Evolutionary conservation across 2,329 filamentous ascomycete genomes (phyloP).

Genomic region (Fusarium papillatum): DNA sequence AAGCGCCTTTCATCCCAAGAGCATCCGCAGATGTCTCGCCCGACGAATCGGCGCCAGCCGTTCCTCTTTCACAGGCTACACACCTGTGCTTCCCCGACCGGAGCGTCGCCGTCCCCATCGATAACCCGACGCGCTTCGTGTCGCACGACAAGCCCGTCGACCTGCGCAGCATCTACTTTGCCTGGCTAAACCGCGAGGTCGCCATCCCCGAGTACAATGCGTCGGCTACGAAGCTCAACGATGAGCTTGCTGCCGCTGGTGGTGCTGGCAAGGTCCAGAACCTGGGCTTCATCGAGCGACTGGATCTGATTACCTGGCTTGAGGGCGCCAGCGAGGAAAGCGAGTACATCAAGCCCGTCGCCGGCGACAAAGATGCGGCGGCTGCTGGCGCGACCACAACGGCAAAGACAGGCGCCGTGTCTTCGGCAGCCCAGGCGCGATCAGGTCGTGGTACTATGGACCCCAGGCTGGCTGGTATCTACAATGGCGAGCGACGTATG

Average conservation of each 20-base stretch:
- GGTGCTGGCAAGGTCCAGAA: conserved; percentile 82
- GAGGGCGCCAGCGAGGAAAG: conserved; percentile 91
- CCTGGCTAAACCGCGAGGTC: conserved; percentile 93
- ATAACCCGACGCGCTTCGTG: conserved; percentile 86
- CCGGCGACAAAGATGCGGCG: conserved; percentile 69
- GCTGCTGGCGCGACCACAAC: conserved; percentile 55
- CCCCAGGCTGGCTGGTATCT: conserved; percentile 87
- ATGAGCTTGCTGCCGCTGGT: conserved; percentile 75
- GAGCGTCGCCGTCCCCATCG: conserved; percentile 76
- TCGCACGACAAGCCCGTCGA: conserved; percentile 84
- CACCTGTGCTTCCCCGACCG: conserved; percentile 80
- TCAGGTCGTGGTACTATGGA: conserved; percentile 79
- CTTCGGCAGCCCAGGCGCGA: conserved; percentile 61
- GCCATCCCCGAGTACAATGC: conserved; percentile 93
- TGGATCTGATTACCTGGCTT: conserved; percentile 94
- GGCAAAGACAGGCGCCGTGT: conserved; percentile 55
- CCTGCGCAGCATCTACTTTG: conserved; percentile 95
- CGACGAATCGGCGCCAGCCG: conserved; percentile 72
- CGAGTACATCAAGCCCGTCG: conserved; percentile 91
- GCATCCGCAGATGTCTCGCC: conserved; percentile 76
- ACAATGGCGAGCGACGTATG: conserved; percentile 91
- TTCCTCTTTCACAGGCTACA: conserved; percentile 80
- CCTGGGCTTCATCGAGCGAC: conserved; percentile 89
- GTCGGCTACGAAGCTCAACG: conserved; percentile 84
- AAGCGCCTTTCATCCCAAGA: conserved; percentile 79